These are phyloP conservation scores for Tylopilus plumbeoviolaceoides DNA, from an alignment of 768 basidiomycete genomes.

Conservation along the genomic window DNA sequence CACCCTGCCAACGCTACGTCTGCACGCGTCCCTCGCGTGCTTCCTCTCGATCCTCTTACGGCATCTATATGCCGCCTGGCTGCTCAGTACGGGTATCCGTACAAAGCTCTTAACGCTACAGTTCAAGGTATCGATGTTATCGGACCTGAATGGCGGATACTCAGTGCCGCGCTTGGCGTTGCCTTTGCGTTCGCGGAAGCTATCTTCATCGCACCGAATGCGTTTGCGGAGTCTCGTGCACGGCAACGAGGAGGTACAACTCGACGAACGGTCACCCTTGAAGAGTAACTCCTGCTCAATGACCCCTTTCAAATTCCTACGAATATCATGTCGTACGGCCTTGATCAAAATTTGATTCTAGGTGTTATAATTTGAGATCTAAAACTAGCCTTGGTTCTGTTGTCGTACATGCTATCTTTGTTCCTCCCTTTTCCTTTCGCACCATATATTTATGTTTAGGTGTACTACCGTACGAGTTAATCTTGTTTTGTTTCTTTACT, in stretches of 20 bases:
- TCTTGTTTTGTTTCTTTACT: background rate
- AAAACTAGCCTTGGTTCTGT: constrained; percentile 8
- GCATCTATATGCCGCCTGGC: constrained; percentile 63
- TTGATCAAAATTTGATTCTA: background rate
- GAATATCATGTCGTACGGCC: background rate
- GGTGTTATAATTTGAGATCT: constrained; percentile 2
- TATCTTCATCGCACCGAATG: constrained; percentile 44
- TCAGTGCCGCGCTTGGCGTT: constrained; percentile 50
- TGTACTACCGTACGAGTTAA: constrained; percentile 13
- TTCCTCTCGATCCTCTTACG: constrained; percentile 56
- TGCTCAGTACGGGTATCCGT: constrained; percentile 56
- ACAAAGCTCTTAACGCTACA: constrained; percentile 20
- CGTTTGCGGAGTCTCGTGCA: constrained; percentile 29
- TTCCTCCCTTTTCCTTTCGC: constrained; percentile 1
- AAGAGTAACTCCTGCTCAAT: constrained; percentile 14
- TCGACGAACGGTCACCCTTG: constrained; percentile 17
- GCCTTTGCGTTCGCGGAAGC: constrained; percentile 71
- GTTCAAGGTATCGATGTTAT: constrained; percentile 48
- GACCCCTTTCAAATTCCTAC: background rate
- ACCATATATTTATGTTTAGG: constrained; percentile 18
- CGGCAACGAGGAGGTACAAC: constrained; percentile 22
- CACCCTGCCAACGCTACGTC: constrained; percentile 36
- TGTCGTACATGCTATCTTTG: constrained; percentile 17
- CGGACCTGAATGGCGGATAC: constrained; percentile 51
- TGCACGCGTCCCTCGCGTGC: constrained; percentile 18